A percentile compares a stretch with the other conserved stretches of the same genome.
Conservation (phyloP, 2,329 filamentous ascomycete species). For the Aspergillus tamarii region DNA sequence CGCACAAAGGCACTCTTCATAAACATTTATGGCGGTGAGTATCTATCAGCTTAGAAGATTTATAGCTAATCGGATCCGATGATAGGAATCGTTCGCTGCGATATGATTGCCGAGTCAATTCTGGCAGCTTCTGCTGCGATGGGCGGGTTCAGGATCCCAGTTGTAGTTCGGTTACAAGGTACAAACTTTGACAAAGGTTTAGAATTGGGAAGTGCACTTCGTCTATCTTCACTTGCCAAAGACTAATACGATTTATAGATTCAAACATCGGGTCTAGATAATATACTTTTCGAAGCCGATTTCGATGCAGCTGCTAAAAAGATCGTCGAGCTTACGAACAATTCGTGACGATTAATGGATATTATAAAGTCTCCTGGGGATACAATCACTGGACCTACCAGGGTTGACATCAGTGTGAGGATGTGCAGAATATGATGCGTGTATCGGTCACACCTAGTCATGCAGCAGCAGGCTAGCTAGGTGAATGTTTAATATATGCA, state of each 20-base stretch:
- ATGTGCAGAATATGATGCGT: not conserved
- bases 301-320: slow-evolving; percentile 24
- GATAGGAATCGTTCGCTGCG: slow-evolving; percentile 53
- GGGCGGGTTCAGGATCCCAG: slow-evolving; percentile 44
- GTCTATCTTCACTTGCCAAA: not conserved
- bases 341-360: not conserved
- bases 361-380: not conserved
- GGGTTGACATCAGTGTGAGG: not conserved
- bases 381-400: not conserved
- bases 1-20: slow-evolving; percentile 51
- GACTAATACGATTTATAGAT: slow-evolving; percentile 1
- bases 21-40: slow-evolving; percentile 54
- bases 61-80: not conserved
- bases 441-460: not conserved
- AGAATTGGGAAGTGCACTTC: slow-evolving; percentile 38
- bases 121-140: slow-evolving; percentile 46
- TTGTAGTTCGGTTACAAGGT: slow-evolving; percentile 53
- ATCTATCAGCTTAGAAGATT: not conserved
- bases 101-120: slow-evolving; percentile 57
- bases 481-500: not conserved
- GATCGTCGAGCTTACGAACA: slow-evolving; percentile 13
- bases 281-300: slow-evolving; percentile 11
- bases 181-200: slow-evolving; percentile 50
- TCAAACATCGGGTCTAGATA: slow-evolving; percentile 7
- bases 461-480: not conserved